These are phyloP conservation scores for Lecanosticta acicola DNA, from an alignment of 2,329 filamentous ascomycete genomes.

Conservation along the genomic window DNA sequence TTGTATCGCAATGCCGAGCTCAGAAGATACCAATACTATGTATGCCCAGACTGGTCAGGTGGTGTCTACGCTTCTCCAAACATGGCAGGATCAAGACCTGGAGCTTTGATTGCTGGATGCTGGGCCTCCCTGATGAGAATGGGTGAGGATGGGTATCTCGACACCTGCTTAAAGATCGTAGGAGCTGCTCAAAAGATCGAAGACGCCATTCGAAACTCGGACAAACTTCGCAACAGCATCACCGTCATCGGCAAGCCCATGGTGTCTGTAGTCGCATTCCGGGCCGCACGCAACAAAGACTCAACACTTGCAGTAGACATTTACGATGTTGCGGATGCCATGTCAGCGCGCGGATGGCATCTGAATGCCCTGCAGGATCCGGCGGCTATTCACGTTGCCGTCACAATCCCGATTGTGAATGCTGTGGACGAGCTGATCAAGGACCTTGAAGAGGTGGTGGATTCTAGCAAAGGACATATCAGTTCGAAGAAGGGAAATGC, in stretches of 20 bases:
- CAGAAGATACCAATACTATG: constrained; percentile 91
- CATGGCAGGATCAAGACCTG: constrained; percentile 85
- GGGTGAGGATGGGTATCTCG: constrained; percentile 81
- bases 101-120: constrained; percentile 89
- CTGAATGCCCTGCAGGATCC: constrained; percentile 89
- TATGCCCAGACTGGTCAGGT: constrained; percentile 89
- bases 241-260: constrained; percentile 77
- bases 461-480: constrained; percentile 70
- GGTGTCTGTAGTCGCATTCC: constrained; percentile 86
- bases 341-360: constrained; percentile 85
- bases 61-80: constrained; percentile 93
- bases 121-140: constrained; percentile 89
- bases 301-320: constrained; percentile 65
- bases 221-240: constrained; percentile 65
- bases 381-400: constrained; percentile 86
- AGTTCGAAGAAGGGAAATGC: constrained; percentile 65
- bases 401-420: constrained; percentile 78
- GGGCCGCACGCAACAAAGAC: constrained; percentile 40
- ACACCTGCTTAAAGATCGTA: constrained; percentile 82
- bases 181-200: constrained; percentile 78
- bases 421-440: constrained; percentile 72
- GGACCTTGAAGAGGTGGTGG: constrained; percentile 58
- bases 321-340: constrained; percentile 88
- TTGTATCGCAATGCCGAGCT: constrained; percentile 78
- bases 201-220: constrained; percentile 63